These are phyloP conservation scores for Colletotrichum sp. DNA, from an alignment of 2,329 filamentous ascomycete species.

Conservation along the genomic window DNA sequence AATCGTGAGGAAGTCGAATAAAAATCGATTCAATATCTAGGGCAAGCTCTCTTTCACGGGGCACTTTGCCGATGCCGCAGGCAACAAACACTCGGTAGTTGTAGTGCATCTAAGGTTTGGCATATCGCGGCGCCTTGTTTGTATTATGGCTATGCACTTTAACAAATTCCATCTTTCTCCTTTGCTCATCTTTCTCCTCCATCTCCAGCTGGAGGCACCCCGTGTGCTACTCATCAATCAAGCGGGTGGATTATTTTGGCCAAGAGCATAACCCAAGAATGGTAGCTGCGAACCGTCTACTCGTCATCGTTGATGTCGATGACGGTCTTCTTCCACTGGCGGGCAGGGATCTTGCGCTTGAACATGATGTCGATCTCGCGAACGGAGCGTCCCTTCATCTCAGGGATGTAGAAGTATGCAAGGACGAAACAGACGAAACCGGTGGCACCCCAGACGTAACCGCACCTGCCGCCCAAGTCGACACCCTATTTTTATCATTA, in stretches of 20 bases:
- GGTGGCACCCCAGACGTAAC: conserved; percentile 65
- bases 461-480: conserved; percentile 59
- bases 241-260: neutral
- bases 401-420: conserved; percentile 55
- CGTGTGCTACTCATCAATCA: neutral
- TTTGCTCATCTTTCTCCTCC: neutral
- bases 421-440: conserved; percentile 58
- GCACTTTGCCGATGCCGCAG: neutral
- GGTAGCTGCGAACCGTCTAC: conserved; percentile 41
- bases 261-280: neutral
- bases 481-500: conserved; percentile 36
- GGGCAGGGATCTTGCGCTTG: conserved; percentile 56
- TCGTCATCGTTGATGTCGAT: conserved; percentile 67
- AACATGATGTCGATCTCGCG: conserved; percentile 68
- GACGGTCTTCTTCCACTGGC: conserved; percentile 59
- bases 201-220: neutral
- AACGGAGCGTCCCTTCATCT: conserved; percentile 63
- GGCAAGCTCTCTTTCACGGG: neutral
- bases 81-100: neutral
- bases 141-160: neutral
- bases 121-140: neutral
- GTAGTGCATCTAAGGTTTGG: neutral
- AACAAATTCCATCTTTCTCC: neutral
- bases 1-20: neutral
- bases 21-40: neutral